Evolutionary conservation across 176 grass and related monocot genomes (phyloP), one percentile per base, ranked within the genome.

Genomic region (Thalia dealbata): DNA sequence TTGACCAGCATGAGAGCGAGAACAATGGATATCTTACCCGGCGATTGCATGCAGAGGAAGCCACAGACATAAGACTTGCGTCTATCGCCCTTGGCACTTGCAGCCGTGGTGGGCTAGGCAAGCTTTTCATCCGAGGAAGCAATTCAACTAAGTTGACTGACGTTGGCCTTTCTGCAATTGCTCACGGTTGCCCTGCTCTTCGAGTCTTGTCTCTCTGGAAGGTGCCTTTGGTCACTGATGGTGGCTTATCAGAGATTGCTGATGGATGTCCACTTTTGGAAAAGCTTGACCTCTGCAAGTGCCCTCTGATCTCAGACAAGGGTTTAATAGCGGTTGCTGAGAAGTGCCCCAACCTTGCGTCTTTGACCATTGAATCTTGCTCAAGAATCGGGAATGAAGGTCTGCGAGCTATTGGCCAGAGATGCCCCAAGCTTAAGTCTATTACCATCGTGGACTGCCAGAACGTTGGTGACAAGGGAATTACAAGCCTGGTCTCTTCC

Each of bases 261-360:
- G 67, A 82, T 23, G 85, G 81, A 50, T 99, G 95, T 75, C 88
- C 78, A 63, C 44, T 75, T 61, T 77, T 99, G 7, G 88, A 91
- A 79, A 83, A 89, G 14, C 85, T 99, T 3, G 90, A 95, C 62
- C 77, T 99, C 67, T 78, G 79, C 41, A 61, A 64, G 45, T 99
- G 95, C 71, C 90, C 90, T 7, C 69, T 90, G 13, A 81, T 99
- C 76, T 82, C 95, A 1, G 90, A 93, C 81, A 99, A 99, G 79
- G 83, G 90, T 64, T 85, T 99, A 66, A 14, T 70, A 52, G 79
- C 87, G 0, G 9, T 99, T 41, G 85, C 95, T 19, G 66, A 72
- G 63, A 89, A 87, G 0, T 99, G 90, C 79, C 95, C 83, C 0
- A 78, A 95, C 15, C 48, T 99, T 74, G 87, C 73, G 25, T 60